Evolutionary conservation across 106 monocot genomes (phyloP).

Genomic region (Dendrobium catenatum): DNA sequence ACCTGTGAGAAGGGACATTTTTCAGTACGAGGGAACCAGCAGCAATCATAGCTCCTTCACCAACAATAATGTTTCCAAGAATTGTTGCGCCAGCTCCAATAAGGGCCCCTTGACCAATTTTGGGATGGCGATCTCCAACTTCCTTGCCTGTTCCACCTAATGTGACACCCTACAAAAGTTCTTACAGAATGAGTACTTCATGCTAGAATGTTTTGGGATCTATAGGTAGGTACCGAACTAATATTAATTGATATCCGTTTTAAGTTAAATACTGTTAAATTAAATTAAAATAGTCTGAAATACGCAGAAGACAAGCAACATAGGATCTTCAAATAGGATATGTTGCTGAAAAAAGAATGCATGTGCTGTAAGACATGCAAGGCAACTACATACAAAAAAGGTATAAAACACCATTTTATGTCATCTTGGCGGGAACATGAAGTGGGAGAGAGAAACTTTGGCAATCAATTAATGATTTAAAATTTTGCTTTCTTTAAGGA

Average conservation of each 20-base stretch:
- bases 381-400: too few species aligned
- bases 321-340: too few species aligned
- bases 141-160: slow-evolving; percentile 88
- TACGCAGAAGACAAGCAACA: not conserved
- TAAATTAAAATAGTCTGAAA: not conserved
- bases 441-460: not conserved
- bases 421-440: not conserved
- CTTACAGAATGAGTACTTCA: not conserved
- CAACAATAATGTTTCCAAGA: slow-evolving; percentile 72
- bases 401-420: not conserved
- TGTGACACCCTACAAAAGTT: slow-evolving; percentile 55
- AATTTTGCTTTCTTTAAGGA: not conserved
- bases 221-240: not conserved
- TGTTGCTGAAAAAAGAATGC: too few species aligned
- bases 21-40: slow-evolving; percentile 88
- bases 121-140: slow-evolving; percentile 83
- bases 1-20: slow-evolving; percentile 87
- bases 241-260: not conserved
- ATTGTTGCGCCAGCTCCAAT: slow-evolving; percentile 89
- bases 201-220: not conserved
- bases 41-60: slow-evolving; percentile 88
- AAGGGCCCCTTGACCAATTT: slow-evolving; percentile 85
- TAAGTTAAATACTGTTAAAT: not conserved
- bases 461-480: not conserved
- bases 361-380: too few species aligned